A percentile compares a stretch with the other conserved stretches of the same genome.
phyloP scores from a whole-genome alignment of 192 early-diverging fungal species.

The Umbelopsis sp. region DNA sequence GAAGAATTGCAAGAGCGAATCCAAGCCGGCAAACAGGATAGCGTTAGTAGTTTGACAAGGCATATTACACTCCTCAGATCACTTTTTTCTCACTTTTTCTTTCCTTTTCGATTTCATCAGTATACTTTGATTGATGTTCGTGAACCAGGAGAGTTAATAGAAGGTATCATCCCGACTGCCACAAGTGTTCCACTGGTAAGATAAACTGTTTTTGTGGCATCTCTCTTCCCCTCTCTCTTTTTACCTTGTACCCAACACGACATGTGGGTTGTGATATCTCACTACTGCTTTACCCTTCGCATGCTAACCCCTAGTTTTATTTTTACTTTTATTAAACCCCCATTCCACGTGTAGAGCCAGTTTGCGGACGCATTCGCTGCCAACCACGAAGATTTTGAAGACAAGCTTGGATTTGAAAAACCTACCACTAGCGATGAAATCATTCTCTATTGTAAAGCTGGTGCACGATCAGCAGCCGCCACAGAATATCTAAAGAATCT shows the following conservation, averaged over 20 bases:
- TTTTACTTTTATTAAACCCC: not conserved
- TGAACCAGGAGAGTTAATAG: slow-evolving; percentile 59
- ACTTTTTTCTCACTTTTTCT: not conserved
- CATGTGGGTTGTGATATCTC: too few relatives aligned
- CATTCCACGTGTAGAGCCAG: slow-evolving; percentile 28
- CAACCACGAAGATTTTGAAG: slow-evolving; percentile 31
- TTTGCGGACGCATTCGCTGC: slow-evolving; percentile 24
- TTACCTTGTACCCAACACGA: not conserved
- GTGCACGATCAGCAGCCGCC: slow-evolving; percentile 65
- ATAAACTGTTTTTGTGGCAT: too few relatives aligned
- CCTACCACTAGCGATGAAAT: slow-evolving; percentile 52
- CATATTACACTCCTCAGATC: not conserved
- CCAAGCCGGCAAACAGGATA: not conserved
- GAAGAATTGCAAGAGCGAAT: slow-evolving; percentile 6
- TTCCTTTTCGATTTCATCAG: not conserved
- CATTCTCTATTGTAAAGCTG: slow-evolving; percentile 72
- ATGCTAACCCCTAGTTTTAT: not conserved
- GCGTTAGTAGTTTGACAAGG: not conserved
- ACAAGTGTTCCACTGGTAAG: slow-evolving; percentile 68
- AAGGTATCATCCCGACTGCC: slow-evolving; percentile 67
- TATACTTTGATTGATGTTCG: slow-evolving; percentile 71
- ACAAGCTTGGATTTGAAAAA: slow-evolving; percentile 56
- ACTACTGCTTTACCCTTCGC: not conserved
- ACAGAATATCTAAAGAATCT: slow-evolving; percentile 56
- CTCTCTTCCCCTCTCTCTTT: not conserved